Conservation (phyloP, 805 yeast genomes). For the Cyberlindnera samutprakarnensis region DNA sequence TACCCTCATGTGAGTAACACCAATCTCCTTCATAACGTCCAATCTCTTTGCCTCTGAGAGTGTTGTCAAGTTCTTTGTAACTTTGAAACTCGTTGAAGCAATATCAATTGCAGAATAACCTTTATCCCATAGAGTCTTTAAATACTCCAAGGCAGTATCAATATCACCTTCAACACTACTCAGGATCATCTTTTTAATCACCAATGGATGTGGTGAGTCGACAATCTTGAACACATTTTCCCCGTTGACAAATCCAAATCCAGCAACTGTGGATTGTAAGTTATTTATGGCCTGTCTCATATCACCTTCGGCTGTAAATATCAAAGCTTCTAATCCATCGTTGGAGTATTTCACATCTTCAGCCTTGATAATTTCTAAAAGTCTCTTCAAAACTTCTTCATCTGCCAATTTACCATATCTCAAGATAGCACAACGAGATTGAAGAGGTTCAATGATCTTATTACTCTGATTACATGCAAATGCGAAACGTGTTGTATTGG, state of each 20-base stretch:
- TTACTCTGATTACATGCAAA: constrained; percentile 94
- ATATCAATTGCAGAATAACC: constrained; percentile 94
- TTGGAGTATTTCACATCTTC: constrained; percentile 76
- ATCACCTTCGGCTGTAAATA: constrained; percentile 96
- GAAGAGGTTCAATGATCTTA: constrained; percentile 94
- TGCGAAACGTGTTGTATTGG: constrained; percentile 96
- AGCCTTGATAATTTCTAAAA: constrained; percentile 57
- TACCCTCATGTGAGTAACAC: constrained; percentile 85
- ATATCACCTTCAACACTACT: constrained; percentile 34
- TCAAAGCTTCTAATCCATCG: constrained; percentile 87
- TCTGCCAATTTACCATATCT: constrained; percentile 77
- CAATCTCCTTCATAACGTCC: constrained; percentile 78
- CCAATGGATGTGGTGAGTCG: constrained; percentile 92
- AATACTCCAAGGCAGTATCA: constrained; percentile 56
- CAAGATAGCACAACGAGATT: constrained; percentile 91
- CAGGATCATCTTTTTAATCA: constrained; percentile 64
- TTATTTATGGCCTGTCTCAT: constrained; percentile 98
- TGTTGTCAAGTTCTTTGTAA: constrained; percentile 66
- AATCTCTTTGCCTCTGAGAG: constrained; percentile 63
- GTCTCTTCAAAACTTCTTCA: constrained; percentile 72
- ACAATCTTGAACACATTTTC: constrained; percentile 93
- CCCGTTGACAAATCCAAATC: constrained; percentile 85
- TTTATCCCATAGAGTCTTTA: constrained; percentile 72
- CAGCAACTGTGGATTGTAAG: constrained; percentile 88
- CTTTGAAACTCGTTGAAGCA: constrained; percentile 83